Percentiles rank a stretch among this genome's conserved stretches.
Evolutionary conservation across 2,329 filamentous ascomycete genomes (phyloP).

Genomic region (Periconia digitata): DNA sequence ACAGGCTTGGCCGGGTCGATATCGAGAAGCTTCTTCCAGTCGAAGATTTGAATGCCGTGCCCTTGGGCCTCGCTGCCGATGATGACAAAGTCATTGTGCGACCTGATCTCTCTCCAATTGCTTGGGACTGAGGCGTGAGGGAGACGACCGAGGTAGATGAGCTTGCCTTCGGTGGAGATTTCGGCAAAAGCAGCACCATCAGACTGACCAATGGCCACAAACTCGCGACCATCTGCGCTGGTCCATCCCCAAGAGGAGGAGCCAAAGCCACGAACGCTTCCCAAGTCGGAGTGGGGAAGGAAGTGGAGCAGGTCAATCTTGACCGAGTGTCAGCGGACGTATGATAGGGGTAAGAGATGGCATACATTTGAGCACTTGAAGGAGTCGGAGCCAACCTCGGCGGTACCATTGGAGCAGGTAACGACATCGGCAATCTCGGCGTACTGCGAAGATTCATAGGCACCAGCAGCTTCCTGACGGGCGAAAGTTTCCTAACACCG

Average conservation of each 20-base stretch:
- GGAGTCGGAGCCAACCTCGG: constrained; percentile 35
- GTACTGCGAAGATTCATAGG: constrained; percentile 38
- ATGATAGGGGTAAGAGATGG: neutral
- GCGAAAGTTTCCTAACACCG: constrained; percentile 40
- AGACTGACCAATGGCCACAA: constrained; percentile 56
- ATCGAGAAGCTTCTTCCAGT: constrained; percentile 54
- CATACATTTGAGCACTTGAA: constrained; percentile 44
- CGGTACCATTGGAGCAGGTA: constrained; percentile 42
- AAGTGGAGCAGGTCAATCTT: constrained; percentile 60
- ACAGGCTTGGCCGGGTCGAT: constrained; percentile 38
- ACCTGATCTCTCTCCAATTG: constrained; percentile 57
- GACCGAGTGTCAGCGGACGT: constrained; percentile 6
- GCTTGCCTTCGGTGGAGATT: constrained; percentile 53
- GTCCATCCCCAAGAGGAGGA: constrained; percentile 59
- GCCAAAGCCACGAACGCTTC: constrained; percentile 48
- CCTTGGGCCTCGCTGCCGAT: constrained; percentile 44
- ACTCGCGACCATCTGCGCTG: constrained; percentile 55
- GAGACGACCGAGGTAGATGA: constrained; percentile 57
- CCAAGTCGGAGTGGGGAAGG: constrained; percentile 56
- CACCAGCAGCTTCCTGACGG: constrained; percentile 34
- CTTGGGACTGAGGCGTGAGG: constrained; percentile 50
- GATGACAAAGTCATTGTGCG: constrained; percentile 47
- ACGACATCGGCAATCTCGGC: constrained; percentile 35
- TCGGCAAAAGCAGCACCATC: constrained; percentile 60
- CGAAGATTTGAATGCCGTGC: constrained; percentile 65